Percentiles rank a stretch among this genome's conserved stretches.
phyloP scores from a whole-genome alignment of 805 yeast genomes.

The Zygosaccharomyces gambellarensis region DNA sequence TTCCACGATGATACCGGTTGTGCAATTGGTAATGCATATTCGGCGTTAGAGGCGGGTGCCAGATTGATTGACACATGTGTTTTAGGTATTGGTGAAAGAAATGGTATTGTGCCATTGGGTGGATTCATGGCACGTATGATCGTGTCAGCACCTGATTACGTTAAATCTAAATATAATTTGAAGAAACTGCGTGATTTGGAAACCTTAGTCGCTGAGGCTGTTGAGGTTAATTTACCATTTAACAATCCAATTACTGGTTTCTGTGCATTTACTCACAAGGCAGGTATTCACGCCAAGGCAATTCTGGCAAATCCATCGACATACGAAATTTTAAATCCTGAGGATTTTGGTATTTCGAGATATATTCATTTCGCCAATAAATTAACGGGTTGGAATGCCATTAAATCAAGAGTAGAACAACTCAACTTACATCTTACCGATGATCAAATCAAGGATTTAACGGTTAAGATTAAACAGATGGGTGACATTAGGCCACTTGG shows the following conservation, averaged over 20 bases:
- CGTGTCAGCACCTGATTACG: slow-evolving; percentile 96
- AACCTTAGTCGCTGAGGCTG: slow-evolving; percentile 93
- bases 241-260: slow-evolving; percentile 98
- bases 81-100: slow-evolving; percentile 98
- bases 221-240: slow-evolving; percentile 94
- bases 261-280: slow-evolving; percentile 99
- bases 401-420: slow-evolving; percentile 96
- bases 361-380: slow-evolving; percentile 97
- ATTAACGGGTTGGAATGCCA: slow-evolving; percentile 98
- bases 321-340: slow-evolving; percentile 90
- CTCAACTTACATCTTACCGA: slow-evolving; percentile 85
- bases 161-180: slow-evolving; percentile 85
- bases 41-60: slow-evolving; percentile 98
- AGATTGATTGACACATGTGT: slow-evolving; percentile 90
- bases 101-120: slow-evolving; percentile 96
- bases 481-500: slow-evolving; percentile 94
- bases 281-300: slow-evolving; percentile 99
- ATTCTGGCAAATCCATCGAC: slow-evolving; percentile 97
- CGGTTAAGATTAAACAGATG: slow-evolving; percentile 83
- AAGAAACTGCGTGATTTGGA: slow-evolving; percentile 95
- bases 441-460: slow-evolving; percentile 92
- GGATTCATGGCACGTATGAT: slow-evolving; percentile 99
- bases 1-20: slow-evolving; percentile 99
- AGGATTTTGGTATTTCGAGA: slow-evolving; percentile 92
- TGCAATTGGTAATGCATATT: slow-evolving; percentile 97